phyloP scores from a whole-genome alignment of 768 basidiomycete genomes.

The Tricholoma sp. region DNA sequence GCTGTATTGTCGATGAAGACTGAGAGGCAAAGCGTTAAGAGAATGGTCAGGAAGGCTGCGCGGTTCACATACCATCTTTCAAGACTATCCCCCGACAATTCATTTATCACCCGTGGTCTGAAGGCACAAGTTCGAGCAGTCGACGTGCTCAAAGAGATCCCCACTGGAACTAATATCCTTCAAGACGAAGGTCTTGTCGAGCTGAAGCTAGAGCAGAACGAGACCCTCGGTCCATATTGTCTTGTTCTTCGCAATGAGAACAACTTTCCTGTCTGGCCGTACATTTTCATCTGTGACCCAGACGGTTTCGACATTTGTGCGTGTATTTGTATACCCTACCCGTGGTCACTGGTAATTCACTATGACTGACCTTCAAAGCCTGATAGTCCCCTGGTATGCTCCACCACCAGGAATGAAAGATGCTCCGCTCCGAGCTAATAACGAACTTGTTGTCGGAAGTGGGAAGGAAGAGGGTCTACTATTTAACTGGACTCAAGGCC shows the following conservation, averaged over 20 bases:
- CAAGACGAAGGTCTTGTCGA: background rate
- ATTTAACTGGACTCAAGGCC: background rate
- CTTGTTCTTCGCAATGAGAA: background rate
- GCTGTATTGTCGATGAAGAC: too few relatives aligned
- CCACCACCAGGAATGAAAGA: background rate
- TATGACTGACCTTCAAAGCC: background rate
- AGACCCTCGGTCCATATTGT: background rate
- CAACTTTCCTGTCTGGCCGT: background rate
- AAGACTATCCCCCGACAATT: background rate
- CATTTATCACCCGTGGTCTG: background rate
- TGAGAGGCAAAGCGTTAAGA: background rate
- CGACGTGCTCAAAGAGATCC: background rate
- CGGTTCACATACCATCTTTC: background rate
- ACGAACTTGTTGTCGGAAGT: background rate
- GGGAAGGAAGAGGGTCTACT: background rate
- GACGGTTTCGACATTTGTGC: background rate
- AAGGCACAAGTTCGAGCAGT: background rate
- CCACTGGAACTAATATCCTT: background rate
- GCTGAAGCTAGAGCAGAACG: background rate
- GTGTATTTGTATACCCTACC: background rate
- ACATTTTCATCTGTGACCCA: background rate
- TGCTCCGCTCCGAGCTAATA: background rate
- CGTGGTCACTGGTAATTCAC: too few relatives aligned
- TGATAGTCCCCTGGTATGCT: background rate
- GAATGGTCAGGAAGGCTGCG: background rate